Evolutionary conservation across 2,329 filamentous ascomycete species (phyloP), one percentile per base, ranked within the genome.

Genomic region (Tolypocladium nubicola): DNA sequence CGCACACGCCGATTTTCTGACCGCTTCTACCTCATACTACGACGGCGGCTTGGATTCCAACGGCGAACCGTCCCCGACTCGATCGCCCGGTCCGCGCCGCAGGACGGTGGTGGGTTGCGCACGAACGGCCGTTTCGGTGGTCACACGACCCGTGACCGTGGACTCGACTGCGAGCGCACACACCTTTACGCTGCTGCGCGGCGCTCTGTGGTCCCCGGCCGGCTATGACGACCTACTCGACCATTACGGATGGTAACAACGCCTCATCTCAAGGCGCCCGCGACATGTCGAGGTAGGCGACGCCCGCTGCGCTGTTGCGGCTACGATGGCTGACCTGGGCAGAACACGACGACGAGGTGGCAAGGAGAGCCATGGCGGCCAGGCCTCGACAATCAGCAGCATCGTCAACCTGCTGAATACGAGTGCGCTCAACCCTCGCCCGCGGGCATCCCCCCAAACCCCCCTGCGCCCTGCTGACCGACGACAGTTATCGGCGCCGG

Each of bases 351-450:
- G 79, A 64, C 77, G 85, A 67, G 82, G 80, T 61, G 85, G 87
- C 66, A 91, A 91, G 74, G 84, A 88, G 71, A 82, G 87, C 59
- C 67, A 71, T 59, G 69, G 69, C 30, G 92, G 94, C 56, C 83
- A 92, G 68, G 94, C 94, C 64, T 88, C 89, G 64, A 96, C 89
- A 84, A 72, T 87, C 56, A 96, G 91, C 75, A 96, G 92, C 70
- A 88, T 94, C 63, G 88, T 97, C 75, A 99, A 99, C 71, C 79
- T 99, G 62, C 80, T 97, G 62, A 99, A 99, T 73, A 99, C 94
- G 21, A 99, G 90, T 94, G 80, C 59, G 83, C 66, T 47, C 37
- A 23, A 47, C 38, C 50, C 14, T 30, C 37, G 21, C 45, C 61
- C 50, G 63, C 61, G 57, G 13, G 49, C 49, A 35, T 21, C 4